A percentile compares a stretch with the other conserved stretches of the same genome.
phyloP scores from a whole-genome alignment of 331 rosid species.

The Dryas integrifolia region DNA sequence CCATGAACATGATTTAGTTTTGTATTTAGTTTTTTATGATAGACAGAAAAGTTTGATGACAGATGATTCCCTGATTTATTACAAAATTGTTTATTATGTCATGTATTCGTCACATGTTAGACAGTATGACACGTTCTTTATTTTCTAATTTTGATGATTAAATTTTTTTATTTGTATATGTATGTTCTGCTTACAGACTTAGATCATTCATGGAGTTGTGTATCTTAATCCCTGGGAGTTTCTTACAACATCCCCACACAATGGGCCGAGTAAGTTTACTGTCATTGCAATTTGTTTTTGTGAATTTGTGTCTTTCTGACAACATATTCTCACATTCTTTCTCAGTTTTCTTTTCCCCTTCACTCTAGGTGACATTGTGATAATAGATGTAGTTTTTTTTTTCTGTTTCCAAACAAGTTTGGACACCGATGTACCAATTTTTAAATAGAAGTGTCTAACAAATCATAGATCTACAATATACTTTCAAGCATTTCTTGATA shows the following conservation, averaged over 20 bases:
- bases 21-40: neutral
- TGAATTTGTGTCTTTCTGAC: neutral
- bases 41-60: neutral
- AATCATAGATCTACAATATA: neutral
- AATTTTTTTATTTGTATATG: neutral
- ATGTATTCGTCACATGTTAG: neutral
- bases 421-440: neutral
- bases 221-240: conserved; percentile 74
- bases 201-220: conserved; percentile 93
- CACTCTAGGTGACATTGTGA: neutral
- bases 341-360: neutral
- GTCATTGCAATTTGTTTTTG: neutral
- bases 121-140: neutral
- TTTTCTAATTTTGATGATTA: neutral
- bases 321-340: neutral
- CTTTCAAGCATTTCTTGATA: neutral
- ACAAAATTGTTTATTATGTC: too few relatives aligned
- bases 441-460: neutral
- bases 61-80: neutral
- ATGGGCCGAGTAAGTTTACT: conserved; percentile 47
- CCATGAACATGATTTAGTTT: neutral
- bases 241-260: conserved; percentile 45
- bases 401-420: neutral
- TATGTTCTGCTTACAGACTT: conserved; percentile 56
- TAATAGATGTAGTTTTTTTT: neutral